Conservation (phyloP, 2,329 filamentous ascomycete genomes). For the Incumbomyces delicatus region DNA sequence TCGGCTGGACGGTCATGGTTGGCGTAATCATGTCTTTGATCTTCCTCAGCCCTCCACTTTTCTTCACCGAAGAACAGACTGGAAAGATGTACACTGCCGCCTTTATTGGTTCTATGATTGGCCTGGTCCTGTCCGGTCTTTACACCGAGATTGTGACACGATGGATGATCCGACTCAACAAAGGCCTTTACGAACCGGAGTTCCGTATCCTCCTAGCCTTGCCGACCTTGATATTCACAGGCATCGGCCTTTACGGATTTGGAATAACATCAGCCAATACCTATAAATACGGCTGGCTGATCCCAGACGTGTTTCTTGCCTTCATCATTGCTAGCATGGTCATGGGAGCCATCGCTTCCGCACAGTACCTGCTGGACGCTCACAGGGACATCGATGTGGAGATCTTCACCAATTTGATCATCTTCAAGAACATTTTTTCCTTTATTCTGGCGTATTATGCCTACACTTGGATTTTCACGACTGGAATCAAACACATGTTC, state of each 20-base stretch:
- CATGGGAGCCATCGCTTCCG: conserved; percentile 74
- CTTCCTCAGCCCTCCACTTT: conserved; percentile 70
- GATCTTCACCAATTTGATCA: conserved; percentile 76
- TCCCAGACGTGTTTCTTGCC: conserved; percentile 72
- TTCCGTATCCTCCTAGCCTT: conserved; percentile 76
- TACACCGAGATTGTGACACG: conserved; percentile 65
- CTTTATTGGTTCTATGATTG: conserved; percentile 71
- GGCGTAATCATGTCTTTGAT: conserved; percentile 73
- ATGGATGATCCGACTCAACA: conserved; percentile 62
- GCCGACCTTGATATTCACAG: conserved; percentile 69
- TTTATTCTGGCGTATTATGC: conserved; percentile 77
- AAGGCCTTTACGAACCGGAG: conserved; percentile 81
- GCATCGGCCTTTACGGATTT: conserved; percentile 74
- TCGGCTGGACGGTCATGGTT: conserved; percentile 93
- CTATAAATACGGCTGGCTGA: conserved; percentile 56
- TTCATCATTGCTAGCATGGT: conserved; percentile 86
- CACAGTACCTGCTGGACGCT: conserved; percentile 84
- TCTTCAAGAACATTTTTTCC: conserved; percentile 92
- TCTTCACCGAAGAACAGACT: conserved; percentile 69
- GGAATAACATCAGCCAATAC: conserved; percentile 59
- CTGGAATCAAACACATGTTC: conserved; percentile 53
- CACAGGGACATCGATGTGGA: conserved; percentile 84
- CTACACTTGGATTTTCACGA: conserved; percentile 66
- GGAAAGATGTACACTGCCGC: conserved; percentile 83
- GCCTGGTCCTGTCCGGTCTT: conserved; percentile 64